Percentiles rank a stretch among this genome's conserved stretches.
phyloP scores from a whole-genome alignment of 108 stramenopile genomes.

The Mediolabrus comicus region DNA sequence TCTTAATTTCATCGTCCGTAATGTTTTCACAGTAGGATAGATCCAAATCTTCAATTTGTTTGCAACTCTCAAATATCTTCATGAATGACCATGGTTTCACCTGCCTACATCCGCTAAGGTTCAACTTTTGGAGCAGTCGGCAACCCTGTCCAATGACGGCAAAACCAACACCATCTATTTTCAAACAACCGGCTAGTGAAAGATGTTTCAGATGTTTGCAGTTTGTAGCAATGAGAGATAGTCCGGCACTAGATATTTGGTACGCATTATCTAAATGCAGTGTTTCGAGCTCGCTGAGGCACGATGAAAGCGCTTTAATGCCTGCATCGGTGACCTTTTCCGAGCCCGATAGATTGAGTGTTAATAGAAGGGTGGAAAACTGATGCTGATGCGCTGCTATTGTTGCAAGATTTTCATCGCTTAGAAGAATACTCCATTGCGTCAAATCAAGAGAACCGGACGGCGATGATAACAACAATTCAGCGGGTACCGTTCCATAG shows the following conservation, averaged over 20 bases:
- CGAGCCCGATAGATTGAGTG: slow-evolving; percentile 32
- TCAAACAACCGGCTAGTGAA: slow-evolving; percentile 45
- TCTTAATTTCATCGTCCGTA: slow-evolving; percentile 47
- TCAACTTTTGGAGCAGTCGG: slow-evolving; percentile 23
- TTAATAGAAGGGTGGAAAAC: background rate
- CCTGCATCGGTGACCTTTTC: slow-evolving; percentile 52
- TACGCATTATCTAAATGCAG: slow-evolving; percentile 36
- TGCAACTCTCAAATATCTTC: slow-evolving; percentile 56
- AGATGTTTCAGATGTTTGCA: slow-evolving; percentile 30
- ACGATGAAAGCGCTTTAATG: slow-evolving; percentile 23
- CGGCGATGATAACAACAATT: slow-evolving; percentile 4
- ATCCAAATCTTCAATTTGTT: slow-evolving; percentile 28
- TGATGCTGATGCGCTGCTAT: background rate
- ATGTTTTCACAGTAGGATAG: slow-evolving; percentile 42
- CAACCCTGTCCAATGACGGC: slow-evolving; percentile 44
- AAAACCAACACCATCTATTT: slow-evolving; percentile 42
- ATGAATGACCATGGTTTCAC: slow-evolving; percentile 50
- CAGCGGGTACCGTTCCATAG: slow-evolving; percentile 16
- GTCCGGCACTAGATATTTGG: slow-evolving; percentile 26
- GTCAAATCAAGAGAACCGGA: slow-evolving; percentile 18
- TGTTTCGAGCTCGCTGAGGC: slow-evolving; percentile 9
- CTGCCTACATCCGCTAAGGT: slow-evolving; percentile 45
- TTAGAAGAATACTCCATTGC: slow-evolving; percentile 29
- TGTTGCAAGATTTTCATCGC: slow-evolving; percentile 15
- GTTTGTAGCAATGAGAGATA: slow-evolving; percentile 15